A percentile compares a stretch with the other conserved stretches of the same genome.
These are phyloP conservation scores for Chlamydomonas sp. DNA, from an alignment of 139 green algal genomes.

Conservation along the genomic window DNA sequence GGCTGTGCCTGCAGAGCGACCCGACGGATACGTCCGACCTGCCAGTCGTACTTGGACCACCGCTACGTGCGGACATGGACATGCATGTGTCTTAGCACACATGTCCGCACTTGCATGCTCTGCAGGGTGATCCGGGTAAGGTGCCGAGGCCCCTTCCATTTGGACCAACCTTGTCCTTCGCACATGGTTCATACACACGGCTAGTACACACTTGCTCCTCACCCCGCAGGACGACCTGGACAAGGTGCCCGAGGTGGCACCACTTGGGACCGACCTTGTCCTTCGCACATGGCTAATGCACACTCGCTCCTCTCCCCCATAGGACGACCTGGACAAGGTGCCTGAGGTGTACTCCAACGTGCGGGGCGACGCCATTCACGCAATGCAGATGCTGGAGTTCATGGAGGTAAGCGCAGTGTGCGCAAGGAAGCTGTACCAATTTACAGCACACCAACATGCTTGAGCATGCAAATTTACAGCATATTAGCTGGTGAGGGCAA, in stretches of 20 bases:
- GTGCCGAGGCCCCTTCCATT: neutral
- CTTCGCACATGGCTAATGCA: too few relatives aligned
- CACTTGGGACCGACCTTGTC: neutral
- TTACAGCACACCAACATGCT: too few relatives aligned
- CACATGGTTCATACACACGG: too few relatives aligned
- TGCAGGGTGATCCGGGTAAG: too few relatives aligned
- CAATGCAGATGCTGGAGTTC: conserved; percentile 40
- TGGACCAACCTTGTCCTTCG: neutral
- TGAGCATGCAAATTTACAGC: neutral
- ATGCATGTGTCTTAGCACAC: too few relatives aligned
- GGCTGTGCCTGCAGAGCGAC: too few relatives aligned
- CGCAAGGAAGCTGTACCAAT: neutral
- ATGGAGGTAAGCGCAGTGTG: neutral
- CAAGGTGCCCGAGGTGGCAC: neutral
- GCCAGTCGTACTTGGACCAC: too few relatives aligned
- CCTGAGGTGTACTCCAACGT: conserved; percentile 38
- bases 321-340: conserved; percentile 37
- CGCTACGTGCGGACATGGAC: too few relatives aligned
- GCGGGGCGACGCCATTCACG: conserved; percentile 28
- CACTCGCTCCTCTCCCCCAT: too few relatives aligned
- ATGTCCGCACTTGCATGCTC: too few relatives aligned
- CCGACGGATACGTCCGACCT: too few relatives aligned
- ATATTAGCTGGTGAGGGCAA: neutral
- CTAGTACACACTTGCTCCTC: too few relatives aligned
- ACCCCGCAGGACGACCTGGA: conserved; percentile 8